Evolutionary conservation across 352 stramenopile species (phyloP), one percentile per base, ranked within the genome.

Genomic region (Pythium folliculosum): DNA sequence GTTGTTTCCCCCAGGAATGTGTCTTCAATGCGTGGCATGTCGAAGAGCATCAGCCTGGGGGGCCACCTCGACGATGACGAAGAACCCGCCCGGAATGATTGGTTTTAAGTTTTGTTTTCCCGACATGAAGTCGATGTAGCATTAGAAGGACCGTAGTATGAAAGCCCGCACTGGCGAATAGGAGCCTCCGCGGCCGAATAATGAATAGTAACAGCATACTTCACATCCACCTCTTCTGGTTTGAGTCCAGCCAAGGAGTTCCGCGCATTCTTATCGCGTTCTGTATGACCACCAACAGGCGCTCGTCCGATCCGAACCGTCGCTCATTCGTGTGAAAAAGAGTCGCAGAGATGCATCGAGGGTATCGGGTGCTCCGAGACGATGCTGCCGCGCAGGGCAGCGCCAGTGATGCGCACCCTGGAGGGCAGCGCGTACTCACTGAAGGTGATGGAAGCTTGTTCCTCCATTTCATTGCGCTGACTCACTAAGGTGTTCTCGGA

Each of bases 1-100:
- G 76, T 74, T 16, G 65, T 93, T 44, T 89, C 81, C 14, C 83
- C 79, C 35, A 72, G 47, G 67, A 77, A 32, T 43, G 58, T 68
- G 30, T 68, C 58, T n/a, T 84, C 78, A 17, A 57, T 75, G 6
- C 77, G 77, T 55, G 67, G 78, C 8, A 78, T 88, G 61, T 91
- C 83, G 47, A 94, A 94, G 77, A 94, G 85, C 63, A 77, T 94
- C 48, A 94, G 80, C 57, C 69, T 88, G 43, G 76, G 53, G 32
- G 77, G 78, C 14, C 76, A 67, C 47, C 56, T 89, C 45, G 73
- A 85, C 65, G 80, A 89, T 65, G 80, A 89, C 44, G 82, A 90
- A 40, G 82, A 91, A 63, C 85, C 85, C 40, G 75, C 81, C 45
- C 71, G 84, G 70, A 89, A 86, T 72, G 78, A 90, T 62, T 93